Conservation (phyloP, 2,329 filamentous ascomycete species). For the Neofusicoccum ribis region DNA sequence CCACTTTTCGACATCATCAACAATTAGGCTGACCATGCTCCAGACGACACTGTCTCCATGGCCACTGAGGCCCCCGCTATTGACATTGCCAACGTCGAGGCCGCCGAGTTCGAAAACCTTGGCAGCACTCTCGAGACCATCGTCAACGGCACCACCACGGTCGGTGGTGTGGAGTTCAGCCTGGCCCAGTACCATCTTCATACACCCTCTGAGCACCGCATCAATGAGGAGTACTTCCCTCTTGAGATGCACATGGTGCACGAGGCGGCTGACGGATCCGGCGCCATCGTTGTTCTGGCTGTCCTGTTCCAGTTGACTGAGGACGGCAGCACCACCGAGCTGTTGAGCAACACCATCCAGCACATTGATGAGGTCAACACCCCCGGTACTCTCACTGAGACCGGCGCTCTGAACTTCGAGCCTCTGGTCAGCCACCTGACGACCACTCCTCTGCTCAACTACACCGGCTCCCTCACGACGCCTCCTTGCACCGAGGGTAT, state of each 20-base stretch:
- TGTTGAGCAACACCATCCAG: constrained; percentile 32
- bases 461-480: constrained; percentile 62
- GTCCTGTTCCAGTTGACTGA: constrained; percentile 45
- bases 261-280: constrained; percentile 42
- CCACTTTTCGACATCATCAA: constrained; percentile 30
- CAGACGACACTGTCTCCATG: constrained; percentile 35
- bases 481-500: constrained; percentile 62
- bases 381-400: constrained; percentile 42
- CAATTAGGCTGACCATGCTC: constrained; percentile 8
- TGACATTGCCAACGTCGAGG: constrained; percentile 45
- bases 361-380: constrained; percentile 42
- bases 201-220: constrained; percentile 59
- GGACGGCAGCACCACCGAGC: constrained; percentile 31
- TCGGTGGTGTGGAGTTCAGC: constrained; percentile 43
- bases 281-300: constrained; percentile 42
- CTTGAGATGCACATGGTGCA: constrained; percentile 62
- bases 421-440: constrained; percentile 41
- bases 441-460: constrained; percentile 48
- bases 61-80: constrained; percentile 32
- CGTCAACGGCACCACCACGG: constrained; percentile 50
- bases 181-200: constrained; percentile 63
- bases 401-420: constrained; percentile 45
- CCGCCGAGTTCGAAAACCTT: constrained; percentile 57
- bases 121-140: constrained; percentile 60
- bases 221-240: constrained; percentile 49